A percentile compares a stretch with the other conserved stretches of the same genome.
Evolutionary conservation across 805 yeast species (phyloP).

Genomic region (Debaryomyces castellii): DNA sequence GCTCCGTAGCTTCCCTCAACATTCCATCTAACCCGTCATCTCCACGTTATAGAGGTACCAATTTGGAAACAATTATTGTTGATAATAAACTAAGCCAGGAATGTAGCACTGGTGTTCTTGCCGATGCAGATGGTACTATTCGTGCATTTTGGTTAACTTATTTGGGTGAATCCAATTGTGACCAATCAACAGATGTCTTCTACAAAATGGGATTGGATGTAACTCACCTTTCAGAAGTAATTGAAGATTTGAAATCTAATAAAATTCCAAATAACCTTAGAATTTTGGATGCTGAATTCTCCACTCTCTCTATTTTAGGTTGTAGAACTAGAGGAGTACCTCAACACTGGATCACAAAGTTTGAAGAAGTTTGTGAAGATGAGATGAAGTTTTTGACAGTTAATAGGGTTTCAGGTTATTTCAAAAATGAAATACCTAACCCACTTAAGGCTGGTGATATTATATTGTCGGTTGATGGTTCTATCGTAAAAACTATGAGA

Average conservation of each 20-base stretch:
- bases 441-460: slow-evolving; percentile 70
- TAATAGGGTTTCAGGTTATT: slow-evolving; percentile 59
- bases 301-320: slow-evolving; percentile 62
- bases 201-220: slow-evolving; percentile 78
- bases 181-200: slow-evolving; percentile 52
- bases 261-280: slow-evolving; percentile 51
- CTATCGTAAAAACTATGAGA: slow-evolving; percentile 61
- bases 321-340: slow-evolving; percentile 89
- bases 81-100: slow-evolving; percentile 72
- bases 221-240: slow-evolving; percentile 57
- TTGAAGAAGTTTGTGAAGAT: slow-evolving; percentile 63
- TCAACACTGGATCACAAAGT: slow-evolving; percentile 71
- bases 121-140: slow-evolving; percentile 74
- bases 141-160: slow-evolving; percentile 85
- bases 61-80: slow-evolving; percentile 71
- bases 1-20: slow-evolving; percentile 72
- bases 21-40: slow-evolving; percentile 65
- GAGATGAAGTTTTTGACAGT: slow-evolving; percentile 74
- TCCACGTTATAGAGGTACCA: slow-evolving; percentile 85
- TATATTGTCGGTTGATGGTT: slow-evolving; percentile 65
- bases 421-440: slow-evolving; percentile 21
- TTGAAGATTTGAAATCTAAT: slow-evolving; percentile 52
- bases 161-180: slow-evolving; percentile 69
- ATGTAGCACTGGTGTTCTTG: slow-evolving; percentile 77
- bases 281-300: slow-evolving; percentile 78